Evolutionary conservation across 352 stramenopile species (phyloP), one percentile per base, ranked within the genome.

Genomic region (Globisporangium parvum): DNA sequence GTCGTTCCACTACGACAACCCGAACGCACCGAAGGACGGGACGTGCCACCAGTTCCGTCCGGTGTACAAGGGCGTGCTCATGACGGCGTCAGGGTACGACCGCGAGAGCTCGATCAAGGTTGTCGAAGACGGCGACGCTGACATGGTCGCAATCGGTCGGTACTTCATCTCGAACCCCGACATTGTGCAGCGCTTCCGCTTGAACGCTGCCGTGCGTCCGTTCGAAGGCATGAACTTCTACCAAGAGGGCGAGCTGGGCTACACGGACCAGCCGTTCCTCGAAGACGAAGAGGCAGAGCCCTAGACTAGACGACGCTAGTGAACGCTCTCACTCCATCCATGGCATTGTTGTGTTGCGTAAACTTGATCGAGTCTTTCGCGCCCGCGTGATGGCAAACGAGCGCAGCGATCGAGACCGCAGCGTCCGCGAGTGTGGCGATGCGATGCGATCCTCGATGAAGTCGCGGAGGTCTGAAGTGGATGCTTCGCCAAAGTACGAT

Each of bases 121-220:
- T 31, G 63, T 92, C n/a, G 65, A 73, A 18, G 61, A 80, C 23
- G 75, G 67, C 12, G 53, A 70, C 3, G 79, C 73, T 28, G 79
- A 92, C 56, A 59, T 76, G 26, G 77, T 93, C 10, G 80, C 71
- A 17, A 85, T 86, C 54, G 79, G 83, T 11, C 75, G 81, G 46
- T 59, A 70, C 55, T 91, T 88, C 54, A 90, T 93, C 59, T 75
- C 79, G 26, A 93, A 90, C 56, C 79, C 82, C 41, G 82, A 91
- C 60, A 42, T 93, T 37, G 75, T 87, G 44, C 62, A 76, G 45
- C 72, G 78, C 10, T 72, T 90, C 53, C 44, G 71, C 53, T 51
- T 73, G 41, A 60, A 79, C 61, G 57, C 65, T 11, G 63, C 75
- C 17, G 53, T 90, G 15, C 77, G 55, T 44, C 59, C 62, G 26